Evolutionary conservation across 1,284 basidiomycete species (phyloP), one percentile per base, ranked within the genome.

Genomic region (Mycosarcoma mackinlayi): DNA sequence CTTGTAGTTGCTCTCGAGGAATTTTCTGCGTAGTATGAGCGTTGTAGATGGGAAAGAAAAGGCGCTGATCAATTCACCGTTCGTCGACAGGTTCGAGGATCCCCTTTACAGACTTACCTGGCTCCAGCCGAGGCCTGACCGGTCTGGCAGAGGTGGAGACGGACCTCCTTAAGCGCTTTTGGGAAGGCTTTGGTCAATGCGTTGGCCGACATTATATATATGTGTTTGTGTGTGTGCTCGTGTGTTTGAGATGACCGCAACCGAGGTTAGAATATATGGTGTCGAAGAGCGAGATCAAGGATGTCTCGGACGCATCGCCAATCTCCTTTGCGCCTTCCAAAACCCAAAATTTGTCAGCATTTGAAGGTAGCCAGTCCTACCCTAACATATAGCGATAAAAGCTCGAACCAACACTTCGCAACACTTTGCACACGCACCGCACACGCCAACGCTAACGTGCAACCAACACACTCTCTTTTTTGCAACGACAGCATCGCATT

Each of bases 71-170:
- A 51, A 70, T 54, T 39, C 14, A 21, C 23, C 25, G 8, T 38
- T 21, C 38, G 13, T 40, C 37, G 6, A 9, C 19, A 7, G 19
- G 28, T 28, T 31, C 23, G 10, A 18, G 6, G 9, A 13, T 28
- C 4, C 6, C 19, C 16, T 18, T 13, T 24, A 19, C 27, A 33
- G 74, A 74, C 80, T 62, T 62, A 82, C 80, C 80, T 70, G 38
- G 76, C 71, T 44, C 81, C 81, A 31, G 81, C 74, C 16, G 73
- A 77, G 7, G 62, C 70, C 39, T 72, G 63, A 30, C 79, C 78
- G n/a, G 64, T 68, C 64, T 81, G 81, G 56, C 78, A 82, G 34
- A 80, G 60, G 57, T 81, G 81, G 8, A 82, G 65, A 24, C 81
- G 71, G 8, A 82, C 66, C 58, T 82, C 81, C 71, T 79, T 80